phyloP scores from a whole-genome alignment of 768 basidiomycete species.

The Lactarius quietus region DNA sequence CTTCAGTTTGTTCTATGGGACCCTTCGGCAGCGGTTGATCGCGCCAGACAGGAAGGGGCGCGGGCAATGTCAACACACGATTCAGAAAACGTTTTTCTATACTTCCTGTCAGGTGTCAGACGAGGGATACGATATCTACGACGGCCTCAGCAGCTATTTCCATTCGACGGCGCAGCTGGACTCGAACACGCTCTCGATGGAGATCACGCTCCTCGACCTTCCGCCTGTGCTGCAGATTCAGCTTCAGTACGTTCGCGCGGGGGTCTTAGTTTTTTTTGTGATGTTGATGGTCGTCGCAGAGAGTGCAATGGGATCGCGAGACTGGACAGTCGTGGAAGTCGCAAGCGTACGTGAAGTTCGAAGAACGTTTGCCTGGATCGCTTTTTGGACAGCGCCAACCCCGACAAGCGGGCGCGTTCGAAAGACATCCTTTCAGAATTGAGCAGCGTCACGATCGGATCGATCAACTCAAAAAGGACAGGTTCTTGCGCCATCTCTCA shows the following conservation, averaged over 20 bases:
- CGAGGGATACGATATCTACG: conserved; percentile 88
- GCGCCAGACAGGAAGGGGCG: conserved; percentile 35
- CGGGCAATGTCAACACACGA: conserved; percentile 64
- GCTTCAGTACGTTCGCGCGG: conserved; percentile 62
- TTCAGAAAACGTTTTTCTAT: conserved; percentile 94
- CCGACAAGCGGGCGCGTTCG: conserved; percentile 64
- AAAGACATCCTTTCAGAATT: conserved; percentile 69
- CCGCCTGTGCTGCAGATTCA: conserved; percentile 94
- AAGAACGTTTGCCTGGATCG: conserved; percentile 89
- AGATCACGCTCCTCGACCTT: conserved; percentile 77
- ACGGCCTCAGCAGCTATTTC: conserved; percentile 89
- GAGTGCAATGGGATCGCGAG: conserved; percentile 92
- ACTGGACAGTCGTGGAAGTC: conserved; percentile 92
- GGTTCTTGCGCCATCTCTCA: conserved; percentile 42
- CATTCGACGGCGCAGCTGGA: conserved; percentile 86
- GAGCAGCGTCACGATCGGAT: conserved; percentile 61
- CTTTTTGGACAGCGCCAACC: conserved; percentile 75
- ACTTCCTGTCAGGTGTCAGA: conserved; percentile 91
- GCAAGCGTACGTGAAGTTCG: conserved; percentile 91
- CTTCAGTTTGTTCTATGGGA: conserved; percentile 81
- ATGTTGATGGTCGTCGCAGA: conserved; percentile 41
- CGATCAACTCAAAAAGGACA: conserved; percentile 67
- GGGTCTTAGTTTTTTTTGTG: background rate
- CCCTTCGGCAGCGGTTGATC: conserved; percentile 60
- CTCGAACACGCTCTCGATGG: conserved; percentile 83